Conservation (phyloP, 2,329 filamentous ascomycete species). For the Paraphoma sp. region DNA sequence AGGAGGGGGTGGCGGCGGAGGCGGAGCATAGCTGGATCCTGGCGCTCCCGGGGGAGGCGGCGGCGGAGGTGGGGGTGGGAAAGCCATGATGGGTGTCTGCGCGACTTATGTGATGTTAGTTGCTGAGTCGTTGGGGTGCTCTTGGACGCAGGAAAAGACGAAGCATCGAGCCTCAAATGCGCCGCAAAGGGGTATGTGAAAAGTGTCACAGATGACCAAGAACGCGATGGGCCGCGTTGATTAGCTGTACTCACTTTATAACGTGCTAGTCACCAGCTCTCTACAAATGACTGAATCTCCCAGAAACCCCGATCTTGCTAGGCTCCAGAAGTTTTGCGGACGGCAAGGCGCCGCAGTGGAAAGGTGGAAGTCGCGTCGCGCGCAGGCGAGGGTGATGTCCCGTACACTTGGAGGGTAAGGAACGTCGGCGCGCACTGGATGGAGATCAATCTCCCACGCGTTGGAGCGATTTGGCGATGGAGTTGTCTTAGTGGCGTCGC, state of each 20-base stretch:
- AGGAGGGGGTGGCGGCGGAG: conserved; percentile 67
- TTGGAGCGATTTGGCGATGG: conserved; percentile 37
- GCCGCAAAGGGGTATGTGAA: conserved; percentile 1
- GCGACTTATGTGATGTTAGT: neutral
- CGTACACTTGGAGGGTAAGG: conserved; percentile 12
- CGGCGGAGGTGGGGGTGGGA: conserved; percentile 54
- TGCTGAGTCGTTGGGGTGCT: neutral
- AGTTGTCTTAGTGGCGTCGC: conserved; percentile 28
- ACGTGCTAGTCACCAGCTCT: too few species aligned
- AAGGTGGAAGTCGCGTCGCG: conserved; percentile 30
- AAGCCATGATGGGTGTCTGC: conserved; percentile 22
- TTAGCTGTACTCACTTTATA: too few species aligned
- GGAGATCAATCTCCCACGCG: conserved; percentile 32
- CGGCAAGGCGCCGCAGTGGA: conserved; percentile 27
- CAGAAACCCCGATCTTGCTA: conserved; percentile 5
- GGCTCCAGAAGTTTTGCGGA: conserved; percentile 34
- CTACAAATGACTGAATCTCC: neutral
- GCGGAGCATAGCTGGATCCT: conserved; percentile 32
- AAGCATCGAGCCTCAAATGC: neutral
- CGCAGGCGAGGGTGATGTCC: conserved; percentile 13
- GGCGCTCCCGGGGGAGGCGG: conserved; percentile 36
- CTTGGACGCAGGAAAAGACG: neutral
- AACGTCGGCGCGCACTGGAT: conserved; percentile 25
- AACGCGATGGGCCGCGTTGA: neutral
- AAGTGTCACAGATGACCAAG: neutral